Conservation (phyloP, 2,329 filamentous ascomycete species). For the Aspergillus sp. region DNA sequence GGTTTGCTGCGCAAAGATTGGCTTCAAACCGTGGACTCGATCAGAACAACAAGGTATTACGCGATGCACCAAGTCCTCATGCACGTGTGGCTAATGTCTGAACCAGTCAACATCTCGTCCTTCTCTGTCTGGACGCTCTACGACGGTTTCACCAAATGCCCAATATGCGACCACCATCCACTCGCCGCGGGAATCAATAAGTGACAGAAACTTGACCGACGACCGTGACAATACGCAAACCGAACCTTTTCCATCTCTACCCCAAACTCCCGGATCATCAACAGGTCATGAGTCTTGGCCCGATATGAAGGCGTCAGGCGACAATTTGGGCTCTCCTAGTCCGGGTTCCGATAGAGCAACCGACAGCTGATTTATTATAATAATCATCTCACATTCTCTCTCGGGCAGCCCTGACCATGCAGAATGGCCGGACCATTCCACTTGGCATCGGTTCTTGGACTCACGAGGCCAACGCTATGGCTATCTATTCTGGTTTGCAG, state of each 20-base stretch:
- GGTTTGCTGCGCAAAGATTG: slow-evolving; percentile 49
- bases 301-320: background rate
- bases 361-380: background rate
- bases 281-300: background rate
- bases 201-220: slow-evolving; percentile 4
- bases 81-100: background rate
- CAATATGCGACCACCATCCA: slow-evolving; percentile 5
- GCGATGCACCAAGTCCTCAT: background rate
- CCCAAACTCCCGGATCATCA: slow-evolving; percentile 10
- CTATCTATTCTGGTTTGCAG: slow-evolving; percentile 5
- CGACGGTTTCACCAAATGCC: slow-evolving; percentile 3
- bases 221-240: slow-evolving; percentile 13
- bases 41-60: slow-evolving; percentile 23
- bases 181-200: slow-evolving; percentile 7
- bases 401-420: background rate
- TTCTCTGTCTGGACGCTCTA: slow-evolving; percentile 5
- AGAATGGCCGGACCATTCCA: background rate
- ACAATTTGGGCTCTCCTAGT: background rate
- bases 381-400: too few relatives aligned
- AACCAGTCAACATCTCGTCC: slow-evolving; percentile 7
- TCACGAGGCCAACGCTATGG: background rate
- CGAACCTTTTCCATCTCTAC: slow-evolving; percentile 32
- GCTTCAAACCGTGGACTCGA: slow-evolving; percentile 49
- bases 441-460: background rate
- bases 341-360: background rate